Evolutionary conservation across 169 alveolate genomes (phyloP), one percentile per base, ranked within the genome.

Genomic region (Plasmodium inui): DNA sequence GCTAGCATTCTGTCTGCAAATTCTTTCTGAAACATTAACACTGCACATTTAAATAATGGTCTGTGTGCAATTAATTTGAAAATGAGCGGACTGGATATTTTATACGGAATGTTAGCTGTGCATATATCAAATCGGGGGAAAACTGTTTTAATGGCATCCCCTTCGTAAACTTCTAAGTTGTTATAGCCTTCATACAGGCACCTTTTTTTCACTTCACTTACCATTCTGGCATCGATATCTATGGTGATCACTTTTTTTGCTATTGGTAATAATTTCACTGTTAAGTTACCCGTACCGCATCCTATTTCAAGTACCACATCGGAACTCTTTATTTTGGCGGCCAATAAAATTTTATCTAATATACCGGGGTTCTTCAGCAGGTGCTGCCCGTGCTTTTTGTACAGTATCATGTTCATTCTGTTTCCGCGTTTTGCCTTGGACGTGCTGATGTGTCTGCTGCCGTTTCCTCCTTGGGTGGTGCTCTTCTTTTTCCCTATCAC

Each of bases 201-300:
- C 92, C 99, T 97, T 94, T 99, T 99, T 92, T 98, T 97, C 71
- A 99, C 99, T 96, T 99, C 99, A 53, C 99, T 99, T 22, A 98
- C 99, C 99, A 99, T 99, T 84, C 99, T 97, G 34, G 99, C 98
- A 94, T 99, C 99, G 8, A 99, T 97, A 94, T 99, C 99, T 44
- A 99, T 96, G 30, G 99, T 99, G 67, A 98, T 98, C n/a, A 99
- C 99, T 88, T 97, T 97, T 95, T 98, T 98, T 3, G 99, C 99
- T 84, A 98, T 96, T 84, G 99, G 99, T 79, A 98, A 96, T 50
- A 99, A 96, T 34, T 99, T 95, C 95, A 98, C 96, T 4, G 99
- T 99, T 94, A 99, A 93, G 95, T 99, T 99, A 1, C 99, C 99
- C 22, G 99, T 98, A 34, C 99, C 99, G 70, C 99, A 99, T 22